A percentile compares a stretch with the other conserved stretches of the same genome.
phyloP scores from a whole-genome alignment of 768 basidiomycete genomes.

The Phlebiopsis gigantea region DNA sequence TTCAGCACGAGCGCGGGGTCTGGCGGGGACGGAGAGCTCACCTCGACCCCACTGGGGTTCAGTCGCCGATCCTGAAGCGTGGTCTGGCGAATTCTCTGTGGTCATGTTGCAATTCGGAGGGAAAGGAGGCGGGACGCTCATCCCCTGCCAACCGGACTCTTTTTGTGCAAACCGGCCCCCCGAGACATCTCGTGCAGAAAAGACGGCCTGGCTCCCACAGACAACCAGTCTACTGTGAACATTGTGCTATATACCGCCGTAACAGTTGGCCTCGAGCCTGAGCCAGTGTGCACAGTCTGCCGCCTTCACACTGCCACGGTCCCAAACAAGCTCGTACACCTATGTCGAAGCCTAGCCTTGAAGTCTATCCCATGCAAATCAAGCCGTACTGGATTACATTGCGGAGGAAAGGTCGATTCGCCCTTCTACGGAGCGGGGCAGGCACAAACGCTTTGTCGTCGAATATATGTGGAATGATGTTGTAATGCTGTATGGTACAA shows the following conservation, averaged over 20 bases:
- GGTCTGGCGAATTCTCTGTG: neutral
- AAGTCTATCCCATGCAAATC: no score
- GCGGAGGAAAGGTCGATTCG: no score
- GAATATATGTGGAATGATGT: no score
- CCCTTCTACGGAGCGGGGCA: no score
- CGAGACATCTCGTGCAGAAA: neutral
- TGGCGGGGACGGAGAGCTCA: neutral
- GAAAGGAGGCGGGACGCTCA: conserved; percentile 7
- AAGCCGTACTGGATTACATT: no score
- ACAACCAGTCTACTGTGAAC: neutral
- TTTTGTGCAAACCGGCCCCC: neutral
- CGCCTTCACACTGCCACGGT: no score
- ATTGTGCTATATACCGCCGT: no score
- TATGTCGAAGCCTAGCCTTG: no score
- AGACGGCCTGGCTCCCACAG: neutral
- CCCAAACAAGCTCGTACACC: no score
- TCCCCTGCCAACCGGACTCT: neutral
- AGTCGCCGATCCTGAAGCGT: conserved; percentile 1
- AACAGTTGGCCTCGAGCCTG: no score
- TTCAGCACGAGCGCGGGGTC: neutral
- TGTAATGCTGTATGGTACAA: conserved; percentile 1
- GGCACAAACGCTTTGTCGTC: no score
- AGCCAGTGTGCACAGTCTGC: no score
- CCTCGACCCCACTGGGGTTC: conserved; percentile 13
- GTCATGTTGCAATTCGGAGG: conserved; percentile 10